Base-by-base conservation (phyloP, 768 basidiomycete genomes). In the Amanita pallidorosea region DNA sequence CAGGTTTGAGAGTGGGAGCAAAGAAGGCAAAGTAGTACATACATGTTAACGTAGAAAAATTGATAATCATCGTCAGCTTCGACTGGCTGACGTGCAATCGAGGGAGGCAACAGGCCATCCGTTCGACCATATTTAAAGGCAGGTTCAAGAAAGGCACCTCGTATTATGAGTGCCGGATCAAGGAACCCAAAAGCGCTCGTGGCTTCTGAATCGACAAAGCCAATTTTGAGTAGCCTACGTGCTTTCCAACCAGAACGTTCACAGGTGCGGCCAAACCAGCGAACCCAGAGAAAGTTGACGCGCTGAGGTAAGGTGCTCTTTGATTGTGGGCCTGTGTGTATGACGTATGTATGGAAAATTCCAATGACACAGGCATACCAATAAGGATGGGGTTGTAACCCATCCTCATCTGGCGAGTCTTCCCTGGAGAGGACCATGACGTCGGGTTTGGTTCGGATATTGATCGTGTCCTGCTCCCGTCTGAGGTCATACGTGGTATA, bases 401-500 rank as follows among this genome's bases (percentile, higher is more conserved):
- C 55, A 18, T 58, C 51, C 18, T 17, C 17, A 22, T 17, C 6
- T 31, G n/a, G 51, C 0, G 15, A 8, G 15, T 43, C 43, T 37
- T 51, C 49, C 5, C 20, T 15, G 2, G 41, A 20, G 7, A 34
- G 25, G 2, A 36, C 0, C 49, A 43, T 36, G 1, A 43, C 25
- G 6, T 51, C 41, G 1, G 43, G 22, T 8, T 71, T 62, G 0
- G 59, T 65, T 0, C 55, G 20, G 1, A 66, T 61, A 23, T 73
- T 71, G 29, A 76, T 51, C 0, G 61, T 53, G 51, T 78, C 74
- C 52, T 74, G 70, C 15, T 45, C 29, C 4, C 29, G 3, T 11
- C 45, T 11, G 11, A 45, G 45, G 13, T 45, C 45, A 11, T 45
- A 45, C 0, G 27, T 45, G 0, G 34, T 47, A 5, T 20, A 47